A percentile compares a stretch with the other conserved stretches of the same genome.
phyloP scores from a whole-genome alignment of 2,329 filamentous ascomycete genomes.

The Sclerotinia minor region DNA sequence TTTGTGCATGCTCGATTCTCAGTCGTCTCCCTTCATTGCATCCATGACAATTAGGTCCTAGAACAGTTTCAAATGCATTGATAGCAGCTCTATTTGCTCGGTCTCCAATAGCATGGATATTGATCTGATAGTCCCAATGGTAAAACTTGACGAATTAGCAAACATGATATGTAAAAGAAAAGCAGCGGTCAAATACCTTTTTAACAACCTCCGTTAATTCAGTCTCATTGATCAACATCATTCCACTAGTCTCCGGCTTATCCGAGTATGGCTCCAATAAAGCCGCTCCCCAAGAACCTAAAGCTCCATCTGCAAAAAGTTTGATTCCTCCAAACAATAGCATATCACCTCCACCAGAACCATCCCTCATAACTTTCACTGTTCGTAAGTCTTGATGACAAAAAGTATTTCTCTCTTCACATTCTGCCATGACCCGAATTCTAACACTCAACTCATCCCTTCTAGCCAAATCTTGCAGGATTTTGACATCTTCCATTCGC shows the following conservation, averaged over 20 bases:
- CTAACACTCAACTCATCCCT: conserved; percentile 59
- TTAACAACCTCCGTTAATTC: conserved; percentile 54
- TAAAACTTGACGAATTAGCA: conserved; percentile 49
- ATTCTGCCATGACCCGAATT: conserved; percentile 70
- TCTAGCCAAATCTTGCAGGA: conserved; percentile 55
- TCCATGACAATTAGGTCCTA: conserved; percentile 54
- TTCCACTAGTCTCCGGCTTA: conserved; percentile 60
- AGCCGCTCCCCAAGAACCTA: conserved; percentile 71
- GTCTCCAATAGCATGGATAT: conserved; percentile 73
- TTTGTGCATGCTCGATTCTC: conserved; percentile 71
- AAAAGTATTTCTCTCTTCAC: conserved; percentile 62
- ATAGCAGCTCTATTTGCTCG: conserved; percentile 65
- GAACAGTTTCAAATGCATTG: conserved; percentile 59
- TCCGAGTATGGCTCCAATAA: conserved; percentile 71
- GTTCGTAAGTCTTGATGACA: conserved; percentile 49
- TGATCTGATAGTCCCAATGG: conserved; percentile 62
- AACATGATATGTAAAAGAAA: not conserved
- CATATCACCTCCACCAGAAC: conserved; percentile 31
- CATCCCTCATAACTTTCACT: conserved; percentile 29
- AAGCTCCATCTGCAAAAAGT: conserved; percentile 68
- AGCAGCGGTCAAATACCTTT: conserved; percentile 32
- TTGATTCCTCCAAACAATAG: conserved; percentile 65
- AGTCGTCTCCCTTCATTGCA: conserved; percentile 60
- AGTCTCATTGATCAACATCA: conserved; percentile 65
- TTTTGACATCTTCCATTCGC: conserved; percentile 52